Percentiles rank a stretch among this genome's conserved stretches.
Evolutionary conservation across 2,329 filamentous ascomycete species (phyloP).

Genomic region (Neonectria punicea): DNA sequence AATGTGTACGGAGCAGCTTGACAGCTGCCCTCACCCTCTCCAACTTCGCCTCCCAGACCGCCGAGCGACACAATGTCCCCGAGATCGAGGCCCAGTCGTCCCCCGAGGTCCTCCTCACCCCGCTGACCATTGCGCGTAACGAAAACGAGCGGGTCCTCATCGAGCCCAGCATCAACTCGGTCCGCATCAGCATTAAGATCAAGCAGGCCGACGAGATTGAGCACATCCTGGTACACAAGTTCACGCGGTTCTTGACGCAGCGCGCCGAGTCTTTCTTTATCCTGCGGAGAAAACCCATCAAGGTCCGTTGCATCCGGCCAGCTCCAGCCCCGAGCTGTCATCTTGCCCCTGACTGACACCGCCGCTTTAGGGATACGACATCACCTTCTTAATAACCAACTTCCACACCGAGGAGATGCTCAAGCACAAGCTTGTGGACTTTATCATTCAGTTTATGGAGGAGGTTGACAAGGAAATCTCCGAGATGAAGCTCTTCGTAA

Average conservation of each 20-base stretch:
- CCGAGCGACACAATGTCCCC: constrained; percentile 97
- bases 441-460: constrained; percentile 99
- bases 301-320: constrained; percentile 65
- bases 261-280: constrained; percentile 95
- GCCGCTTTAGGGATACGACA: constrained; percentile 85
- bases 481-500: constrained; percentile 99
- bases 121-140: constrained; percentile 90
- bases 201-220: constrained; percentile 99
- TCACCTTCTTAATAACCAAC: constrained; percentile 98
- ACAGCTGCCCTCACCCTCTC: constrained; percentile 88
- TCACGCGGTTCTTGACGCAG: constrained; percentile 89
- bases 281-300: constrained; percentile 91
- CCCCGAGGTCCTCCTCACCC: constrained; percentile 92
- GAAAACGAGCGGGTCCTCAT: constrained; percentile 97
- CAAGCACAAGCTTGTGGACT: constrained; percentile 99
- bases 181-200: constrained; percentile 97
- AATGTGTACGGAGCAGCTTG: constrained; percentile 93
- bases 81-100: constrained; percentile 95
- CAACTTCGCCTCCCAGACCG: constrained; percentile 97
- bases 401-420: constrained; percentile 99
- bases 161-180: constrained; percentile 96
- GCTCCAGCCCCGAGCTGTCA: constrained; percentile 11
- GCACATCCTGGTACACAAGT: constrained; percentile 97
- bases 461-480: constrained; percentile 99
- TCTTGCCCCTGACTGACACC: constrained; percentile 34